A percentile compares a stretch with the other conserved stretches of the same genome.
These are phyloP conservation scores for Plectosphaerella plurivora DNA, from an alignment of 2,329 filamentous ascomycete genomes.

Conservation along the genomic window DNA sequence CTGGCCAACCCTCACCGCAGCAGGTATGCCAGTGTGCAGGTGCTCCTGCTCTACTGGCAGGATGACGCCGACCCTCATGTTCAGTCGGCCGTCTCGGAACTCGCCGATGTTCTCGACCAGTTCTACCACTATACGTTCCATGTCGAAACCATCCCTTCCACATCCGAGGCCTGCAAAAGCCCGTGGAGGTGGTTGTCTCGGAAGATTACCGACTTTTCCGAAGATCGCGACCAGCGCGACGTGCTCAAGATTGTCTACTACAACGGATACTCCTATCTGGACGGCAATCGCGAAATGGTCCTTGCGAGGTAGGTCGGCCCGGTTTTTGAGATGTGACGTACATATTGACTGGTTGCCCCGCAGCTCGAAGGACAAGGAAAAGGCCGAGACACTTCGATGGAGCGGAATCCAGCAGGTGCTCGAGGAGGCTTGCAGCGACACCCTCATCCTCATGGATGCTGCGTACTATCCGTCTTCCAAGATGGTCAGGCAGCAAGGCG, in stretches of 20 bases:
- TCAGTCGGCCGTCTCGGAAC: slow-evolving; percentile 35
- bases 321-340: neutral
- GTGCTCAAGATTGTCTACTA: slow-evolving; percentile 57
- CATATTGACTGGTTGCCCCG: slow-evolving; percentile 1
- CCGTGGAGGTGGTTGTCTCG: slow-evolving; percentile 50
- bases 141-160: slow-evolving; percentile 44
- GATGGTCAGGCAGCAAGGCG: slow-evolving; percentile 46
- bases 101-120: slow-evolving; percentile 45
- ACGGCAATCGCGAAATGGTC: slow-evolving; percentile 52
- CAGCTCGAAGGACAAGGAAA: slow-evolving; percentile 43
- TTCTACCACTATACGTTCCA: slow-evolving; percentile 48
- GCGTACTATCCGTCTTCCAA: slow-evolving; percentile 52
- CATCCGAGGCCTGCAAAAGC: slow-evolving; percentile 40
- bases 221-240: slow-evolving; percentile 49
- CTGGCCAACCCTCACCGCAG: slow-evolving; percentile 44
- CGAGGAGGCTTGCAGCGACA: slow-evolving; percentile 51
- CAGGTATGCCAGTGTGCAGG: slow-evolving; percentile 49
- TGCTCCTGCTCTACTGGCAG: slow-evolving; percentile 52
- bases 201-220: slow-evolving; percentile 47
- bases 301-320: slow-evolving; percentile 43
- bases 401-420: slow-evolving; percentile 51
- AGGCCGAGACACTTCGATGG: slow-evolving; percentile 48
- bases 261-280: slow-evolving; percentile 48
- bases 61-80: slow-evolving; percentile 41
- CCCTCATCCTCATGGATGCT: slow-evolving; percentile 54